Conservation (phyloP, 2,329 filamentous ascomycete species). For the Ophidiomyces ophidiicola region DNA sequence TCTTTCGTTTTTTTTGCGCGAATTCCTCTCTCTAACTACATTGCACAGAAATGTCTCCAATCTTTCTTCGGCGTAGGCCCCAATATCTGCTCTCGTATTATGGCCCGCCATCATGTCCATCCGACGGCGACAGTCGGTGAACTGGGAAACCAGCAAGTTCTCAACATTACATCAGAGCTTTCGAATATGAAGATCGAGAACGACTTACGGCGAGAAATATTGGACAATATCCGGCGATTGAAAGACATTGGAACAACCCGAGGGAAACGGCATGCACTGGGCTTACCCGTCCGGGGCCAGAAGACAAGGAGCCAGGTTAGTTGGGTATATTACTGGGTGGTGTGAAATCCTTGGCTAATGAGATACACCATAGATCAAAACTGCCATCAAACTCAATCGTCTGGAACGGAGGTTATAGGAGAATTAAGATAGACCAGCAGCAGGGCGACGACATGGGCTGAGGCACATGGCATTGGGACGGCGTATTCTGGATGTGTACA, state of each 20-base stretch:
- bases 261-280: slow-evolving; percentile 83
- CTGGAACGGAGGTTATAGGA: slow-evolving; percentile 40
- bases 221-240: slow-evolving; percentile 74
- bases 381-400: slow-evolving; percentile 47
- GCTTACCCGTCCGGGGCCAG: slow-evolving; percentile 81
- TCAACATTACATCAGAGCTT: slow-evolving; percentile 71
- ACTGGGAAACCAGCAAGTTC: slow-evolving; percentile 62
- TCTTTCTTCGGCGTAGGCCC: slow-evolving; percentile 77
- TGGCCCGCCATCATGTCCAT: slow-evolving; percentile 84
- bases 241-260: slow-evolving; percentile 86
- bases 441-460: too few relatives aligned
- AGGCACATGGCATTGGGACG: slow-evolving; percentile 4
- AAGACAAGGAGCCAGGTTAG: slow-evolving; percentile 63
- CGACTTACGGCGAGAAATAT: slow-evolving; percentile 62
- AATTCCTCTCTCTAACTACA: background rate
- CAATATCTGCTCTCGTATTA: slow-evolving; percentile 56
- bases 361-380: slow-evolving; percentile 39
- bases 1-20: background rate
- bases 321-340: background rate
- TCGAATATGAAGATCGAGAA: slow-evolving; percentile 90
- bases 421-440: too few relatives aligned
- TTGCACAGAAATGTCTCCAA: slow-evolving; percentile 47
- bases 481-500: slow-evolving; percentile 8
- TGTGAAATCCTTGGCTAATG: slow-evolving; percentile 12
- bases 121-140: slow-evolving; percentile 65